Percentiles rank a stretch among this genome's conserved stretches.
Conservation (phyloP, 768 basidiomycete genomes). For the Naganishia antarctica region DNA sequence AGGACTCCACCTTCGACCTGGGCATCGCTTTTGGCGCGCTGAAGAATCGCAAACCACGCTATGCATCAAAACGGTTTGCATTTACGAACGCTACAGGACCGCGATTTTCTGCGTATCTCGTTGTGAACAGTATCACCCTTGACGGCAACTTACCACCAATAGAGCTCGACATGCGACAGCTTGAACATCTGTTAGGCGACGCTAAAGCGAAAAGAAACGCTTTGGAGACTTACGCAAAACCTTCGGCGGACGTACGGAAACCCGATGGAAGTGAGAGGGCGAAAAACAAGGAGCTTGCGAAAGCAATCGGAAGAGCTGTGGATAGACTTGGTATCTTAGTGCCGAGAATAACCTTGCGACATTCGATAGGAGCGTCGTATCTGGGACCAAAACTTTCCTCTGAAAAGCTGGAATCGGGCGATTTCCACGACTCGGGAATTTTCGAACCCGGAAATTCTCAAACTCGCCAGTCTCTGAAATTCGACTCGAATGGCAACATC, state of each 20-base stretch:
- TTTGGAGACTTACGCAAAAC: too few species aligned
- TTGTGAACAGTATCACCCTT: conserved; percentile 2
- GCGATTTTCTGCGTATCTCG: conserved; percentile 1
- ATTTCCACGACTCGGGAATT: conserved; percentile 1
- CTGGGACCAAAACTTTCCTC: not conserved
- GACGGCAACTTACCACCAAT: not conserved
- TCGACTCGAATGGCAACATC: not conserved
- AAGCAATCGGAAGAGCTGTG: conserved; percentile 2
- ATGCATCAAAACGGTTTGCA: not conserved
- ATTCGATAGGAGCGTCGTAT: conserved; percentile 2
- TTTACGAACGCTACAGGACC: not conserved
- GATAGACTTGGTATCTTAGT: not conserved
- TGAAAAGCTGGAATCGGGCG: not conserved
- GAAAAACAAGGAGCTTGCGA: not conserved
- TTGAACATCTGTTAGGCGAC: not conserved
- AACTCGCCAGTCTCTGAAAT: not conserved
- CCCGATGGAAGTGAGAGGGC: not conserved
- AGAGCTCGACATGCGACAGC: not conserved
- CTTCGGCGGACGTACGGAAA: not conserved
- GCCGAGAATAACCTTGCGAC: not conserved
- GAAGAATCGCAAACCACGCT: not conserved
- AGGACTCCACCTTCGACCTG: not conserved
- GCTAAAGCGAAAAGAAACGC: not conserved
- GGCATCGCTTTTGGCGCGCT: not conserved
- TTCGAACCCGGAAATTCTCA: not conserved